Conservation (phyloP, 2,329 filamentous ascomycete species). For the Nemania sp. region DNA sequence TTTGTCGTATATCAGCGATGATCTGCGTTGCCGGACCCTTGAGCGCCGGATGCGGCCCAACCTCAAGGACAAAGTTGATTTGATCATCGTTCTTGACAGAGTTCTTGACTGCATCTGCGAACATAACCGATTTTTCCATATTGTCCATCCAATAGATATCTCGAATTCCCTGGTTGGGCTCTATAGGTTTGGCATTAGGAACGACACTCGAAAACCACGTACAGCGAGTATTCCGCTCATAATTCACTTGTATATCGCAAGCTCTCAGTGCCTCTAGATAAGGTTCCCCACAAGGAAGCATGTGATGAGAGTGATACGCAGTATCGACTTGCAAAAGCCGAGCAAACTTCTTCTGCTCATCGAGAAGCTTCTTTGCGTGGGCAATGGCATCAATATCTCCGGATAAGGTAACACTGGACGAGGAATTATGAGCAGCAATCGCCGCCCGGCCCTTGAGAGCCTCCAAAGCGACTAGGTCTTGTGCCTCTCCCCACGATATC, state of each 20-base stretch:
- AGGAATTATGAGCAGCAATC: slow-evolving; percentile 54
- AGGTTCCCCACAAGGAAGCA: slow-evolving; percentile 44
- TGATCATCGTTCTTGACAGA: slow-evolving; percentile 42
- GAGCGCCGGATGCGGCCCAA: slow-evolving; percentile 60
- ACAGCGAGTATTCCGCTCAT: slow-evolving; percentile 15
- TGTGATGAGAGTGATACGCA: slow-evolving; percentile 59
- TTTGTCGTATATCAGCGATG: slow-evolving; percentile 42
- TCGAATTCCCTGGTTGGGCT: slow-evolving; percentile 10
- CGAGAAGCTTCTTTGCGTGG: slow-evolving; percentile 40
- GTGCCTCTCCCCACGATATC: slow-evolving; percentile 53
- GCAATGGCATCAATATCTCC: slow-evolving; percentile 51
- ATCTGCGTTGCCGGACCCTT: slow-evolving; percentile 56
- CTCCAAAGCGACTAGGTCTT: slow-evolving; percentile 39
- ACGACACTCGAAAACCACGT: slow-evolving; percentile 45
- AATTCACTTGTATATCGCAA: slow-evolving; percentile 24
- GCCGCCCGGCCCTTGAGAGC: slow-evolving; percentile 47
- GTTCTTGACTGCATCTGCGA: slow-evolving; percentile 55
- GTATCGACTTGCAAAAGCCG: slow-evolving; percentile 53
- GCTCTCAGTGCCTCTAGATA: slow-evolving; percentile 35
- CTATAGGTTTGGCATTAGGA: slow-evolving; percentile 25
- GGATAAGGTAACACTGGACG: slow-evolving; percentile 54
- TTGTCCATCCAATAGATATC: slow-evolving; percentile 60
- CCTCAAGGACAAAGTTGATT: slow-evolving; percentile 57
- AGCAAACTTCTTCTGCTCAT: slow-evolving; percentile 47
- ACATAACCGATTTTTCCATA: slow-evolving; percentile 58